phyloP scores from a whole-genome alignment of 208 protist species.

The Acanthamoeba castellanii region DNA sequence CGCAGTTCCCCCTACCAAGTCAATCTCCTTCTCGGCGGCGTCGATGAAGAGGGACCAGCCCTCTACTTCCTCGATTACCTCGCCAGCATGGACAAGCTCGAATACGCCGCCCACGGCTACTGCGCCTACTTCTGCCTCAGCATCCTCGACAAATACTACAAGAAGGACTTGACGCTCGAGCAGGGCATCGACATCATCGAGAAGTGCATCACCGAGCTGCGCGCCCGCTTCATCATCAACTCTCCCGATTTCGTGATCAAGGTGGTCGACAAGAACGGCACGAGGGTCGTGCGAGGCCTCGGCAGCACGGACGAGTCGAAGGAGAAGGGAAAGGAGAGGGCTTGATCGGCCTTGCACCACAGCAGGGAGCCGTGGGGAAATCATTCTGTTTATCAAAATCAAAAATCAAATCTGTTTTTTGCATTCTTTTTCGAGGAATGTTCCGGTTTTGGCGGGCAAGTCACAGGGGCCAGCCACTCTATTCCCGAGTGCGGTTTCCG shows the following conservation, averaged over 20 bases:
- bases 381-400: no score
- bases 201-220: conserved; percentile 82
- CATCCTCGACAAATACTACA: conserved; percentile 84
- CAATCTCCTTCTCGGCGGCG: conserved; percentile 87
- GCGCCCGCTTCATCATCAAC: conserved; percentile 84
- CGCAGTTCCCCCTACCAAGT: conserved; percentile 79
- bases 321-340: conserved; percentile 43
- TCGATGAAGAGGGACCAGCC: conserved; percentile 80
- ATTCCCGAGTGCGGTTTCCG: not conserved
- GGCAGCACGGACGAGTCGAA: not conserved
- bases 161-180: conserved; percentile 80
- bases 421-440: no score
- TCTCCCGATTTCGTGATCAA: conserved; percentile 80
- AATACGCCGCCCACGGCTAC: conserved; percentile 90
- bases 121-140: conserved; percentile 85
- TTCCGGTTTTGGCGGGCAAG: not conserved
- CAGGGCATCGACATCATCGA: conserved; percentile 84
- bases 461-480: no score
- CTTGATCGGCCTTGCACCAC: not conserved
- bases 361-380: not conserved
- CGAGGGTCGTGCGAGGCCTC: not conserved
- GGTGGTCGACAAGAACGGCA: conserved; percentile 84
- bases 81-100: conserved; percentile 84
- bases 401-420: no score
- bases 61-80: conserved; percentile 91